Percentiles rank a stretch among this genome's conserved stretches.
These are phyloP conservation scores for Albugo candida DNA, from an alignment of 352 stramenopile species.

Conservation along the genomic window DNA sequence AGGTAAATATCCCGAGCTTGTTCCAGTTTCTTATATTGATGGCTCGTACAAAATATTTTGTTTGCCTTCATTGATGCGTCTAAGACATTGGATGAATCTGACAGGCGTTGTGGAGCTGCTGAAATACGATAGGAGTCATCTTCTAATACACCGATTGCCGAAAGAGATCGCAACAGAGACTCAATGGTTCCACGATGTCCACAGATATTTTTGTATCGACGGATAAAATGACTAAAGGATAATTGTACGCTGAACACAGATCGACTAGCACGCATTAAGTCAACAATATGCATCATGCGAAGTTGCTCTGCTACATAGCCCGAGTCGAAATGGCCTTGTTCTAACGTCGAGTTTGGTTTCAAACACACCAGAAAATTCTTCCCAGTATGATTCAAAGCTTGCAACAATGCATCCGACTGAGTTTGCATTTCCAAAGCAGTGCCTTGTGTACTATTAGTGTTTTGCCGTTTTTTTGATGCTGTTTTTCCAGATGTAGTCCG, in stretches of 20 bases:
- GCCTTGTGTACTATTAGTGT: slow-evolving; percentile 15
- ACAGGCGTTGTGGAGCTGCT: too few species aligned
- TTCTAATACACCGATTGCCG: slow-evolving; percentile 60
- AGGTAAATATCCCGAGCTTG: slow-evolving; percentile 56
- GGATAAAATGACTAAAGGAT: slow-evolving; percentile 64
- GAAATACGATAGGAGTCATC: slow-evolving; percentile 53
- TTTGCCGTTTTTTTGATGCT: slow-evolving; percentile 17
- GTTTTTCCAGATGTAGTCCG: neutral
- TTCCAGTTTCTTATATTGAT: slow-evolving; percentile 67
- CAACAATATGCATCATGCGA: slow-evolving; percentile 38
- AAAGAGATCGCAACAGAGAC: slow-evolving; percentile 47
- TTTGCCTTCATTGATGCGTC: slow-evolving; percentile 13
- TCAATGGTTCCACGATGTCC: slow-evolving; percentile 52
- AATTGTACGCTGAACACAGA: slow-evolving; percentile 57
- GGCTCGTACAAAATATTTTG: slow-evolving; percentile 56
- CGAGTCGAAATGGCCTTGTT: slow-evolving; percentile 45
- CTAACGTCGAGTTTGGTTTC: slow-evolving; percentile 46
- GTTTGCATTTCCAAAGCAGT: slow-evolving; percentile 35
- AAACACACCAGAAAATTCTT: slow-evolving; percentile 71
- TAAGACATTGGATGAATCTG: too few species aligned
- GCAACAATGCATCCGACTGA: slow-evolving; percentile 41
- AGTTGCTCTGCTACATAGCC: slow-evolving; percentile 54
- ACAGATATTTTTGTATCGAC: slow-evolving; percentile 65
- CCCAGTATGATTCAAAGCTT: slow-evolving; percentile 45
- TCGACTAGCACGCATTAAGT: slow-evolving; percentile 52